These are phyloP conservation scores for Boletus speciosus DNA, from an alignment of 768 basidiomycete species.

Conservation along the genomic window DNA sequence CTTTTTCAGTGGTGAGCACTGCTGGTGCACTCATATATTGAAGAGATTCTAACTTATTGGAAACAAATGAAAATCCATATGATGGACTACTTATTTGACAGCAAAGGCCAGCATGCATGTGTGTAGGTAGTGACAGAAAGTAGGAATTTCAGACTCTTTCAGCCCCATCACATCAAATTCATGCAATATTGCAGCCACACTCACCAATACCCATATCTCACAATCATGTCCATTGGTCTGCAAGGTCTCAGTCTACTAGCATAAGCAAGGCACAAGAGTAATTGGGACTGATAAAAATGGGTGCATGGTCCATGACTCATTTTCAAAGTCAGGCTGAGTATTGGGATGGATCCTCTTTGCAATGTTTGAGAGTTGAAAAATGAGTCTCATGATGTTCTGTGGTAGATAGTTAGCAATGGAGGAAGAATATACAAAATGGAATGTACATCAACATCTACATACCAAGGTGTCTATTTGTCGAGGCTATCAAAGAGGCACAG, in stretches of 20 bases:
- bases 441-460: not conserved
- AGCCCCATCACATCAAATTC: not conserved
- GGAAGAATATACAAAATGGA: not conserved
- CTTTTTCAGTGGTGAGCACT: no score
- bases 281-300: not conserved
- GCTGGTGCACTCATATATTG: no score
- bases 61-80: not conserved
- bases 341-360: no score
- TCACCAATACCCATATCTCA: not conserved
- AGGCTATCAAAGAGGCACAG: constrained; percentile 1
- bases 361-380: not conserved
- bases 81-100: not conserved
- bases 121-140: not conserved
- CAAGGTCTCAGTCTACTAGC: not conserved
- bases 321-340: no score
- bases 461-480: not conserved
- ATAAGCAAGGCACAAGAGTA: not conserved
- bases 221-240: not conserved
- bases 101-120: not conserved
- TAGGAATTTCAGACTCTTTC: not conserved
- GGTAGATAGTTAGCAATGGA: not conserved
- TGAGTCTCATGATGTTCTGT: not conserved
- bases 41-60: not conserved
- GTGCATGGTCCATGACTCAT: no score
- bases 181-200: not conserved